Evolutionary conservation across 2,329 filamentous ascomycete genomes (phyloP).

Genomic region (Penicillium hesseltinei): DNA sequence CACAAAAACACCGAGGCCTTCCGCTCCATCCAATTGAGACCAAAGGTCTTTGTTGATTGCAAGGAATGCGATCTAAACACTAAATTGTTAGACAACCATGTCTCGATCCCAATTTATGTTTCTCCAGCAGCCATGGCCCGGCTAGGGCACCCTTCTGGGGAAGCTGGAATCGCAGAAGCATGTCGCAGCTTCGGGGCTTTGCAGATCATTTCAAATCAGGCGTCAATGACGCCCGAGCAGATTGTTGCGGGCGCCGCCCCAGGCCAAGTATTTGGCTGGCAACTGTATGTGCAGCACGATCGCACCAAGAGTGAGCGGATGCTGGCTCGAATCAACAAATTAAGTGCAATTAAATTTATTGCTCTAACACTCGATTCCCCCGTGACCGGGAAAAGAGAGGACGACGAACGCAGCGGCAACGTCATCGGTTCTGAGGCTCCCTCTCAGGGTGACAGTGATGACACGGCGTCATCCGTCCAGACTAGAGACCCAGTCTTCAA

Average conservation of each 20-base stretch:
- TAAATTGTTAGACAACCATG: conserved; percentile 65
- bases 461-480: conserved; percentile 63
- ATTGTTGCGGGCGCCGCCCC: conserved; percentile 64
- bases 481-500: conserved; percentile 36
- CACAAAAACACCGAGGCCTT: conserved; percentile 13
- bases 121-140: conserved; percentile 85
- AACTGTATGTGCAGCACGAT: conserved; percentile 87
- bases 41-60: conserved; percentile 82
- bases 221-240: conserved; percentile 83
- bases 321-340: conserved; percentile 68
- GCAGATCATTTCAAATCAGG: conserved; percentile 84
- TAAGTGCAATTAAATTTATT: conserved; percentile 72
- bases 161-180: conserved; percentile 76
- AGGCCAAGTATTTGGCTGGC: conserved; percentile 83
- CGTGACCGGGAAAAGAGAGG: conserved; percentile 82
- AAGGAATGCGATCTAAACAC: conserved; percentile 71
- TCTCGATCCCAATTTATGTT: conserved; percentile 75
- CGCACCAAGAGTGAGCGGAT: conserved; percentile 75
- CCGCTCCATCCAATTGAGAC: conserved; percentile 71
- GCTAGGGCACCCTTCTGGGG: conserved; percentile 76
- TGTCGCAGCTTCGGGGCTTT: conserved; percentile 70
- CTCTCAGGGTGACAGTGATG: conserved; percentile 48
- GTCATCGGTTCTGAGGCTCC: conserved; percentile 54
- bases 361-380: conserved; percentile 85
- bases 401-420: conserved; percentile 63